phyloP scores from a whole-genome alignment of 306 rosid genomes.

The Castanea mollissima region DNA sequence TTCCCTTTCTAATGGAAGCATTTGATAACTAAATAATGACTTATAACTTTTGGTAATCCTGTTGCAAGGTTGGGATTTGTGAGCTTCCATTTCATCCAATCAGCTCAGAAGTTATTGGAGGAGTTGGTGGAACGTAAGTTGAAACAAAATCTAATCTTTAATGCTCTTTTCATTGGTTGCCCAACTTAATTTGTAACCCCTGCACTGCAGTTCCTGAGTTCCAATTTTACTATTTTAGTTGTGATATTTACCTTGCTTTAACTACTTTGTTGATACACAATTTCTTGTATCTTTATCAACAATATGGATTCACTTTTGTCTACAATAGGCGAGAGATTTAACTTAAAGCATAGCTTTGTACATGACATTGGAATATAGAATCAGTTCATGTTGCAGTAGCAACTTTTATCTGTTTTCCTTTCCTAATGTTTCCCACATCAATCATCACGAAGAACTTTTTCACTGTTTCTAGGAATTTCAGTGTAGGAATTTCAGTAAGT shows the following conservation, averaged over 20 bases:
- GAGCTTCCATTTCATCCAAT: slow-evolving; percentile 91
- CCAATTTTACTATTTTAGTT: not conserved
- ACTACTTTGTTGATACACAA: not conserved
- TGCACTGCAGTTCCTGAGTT: not conserved
- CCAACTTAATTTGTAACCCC: not conserved
- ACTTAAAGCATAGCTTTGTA: not conserved
- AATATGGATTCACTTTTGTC: not conserved
- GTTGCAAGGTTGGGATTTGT: slow-evolving; percentile 76
- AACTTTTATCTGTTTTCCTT: not conserved
- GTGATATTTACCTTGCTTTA: not conserved
- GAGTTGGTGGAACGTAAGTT: slow-evolving; percentile 98
- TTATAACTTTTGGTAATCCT: slow-evolving; percentile 22
- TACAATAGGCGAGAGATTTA: not conserved
- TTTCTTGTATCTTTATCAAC: not conserved
- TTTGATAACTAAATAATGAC: slow-evolving; percentile 10
- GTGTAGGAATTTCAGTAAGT: not conserved
- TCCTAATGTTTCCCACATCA: not conserved
- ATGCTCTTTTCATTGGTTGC: not conserved
- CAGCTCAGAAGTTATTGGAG: slow-evolving; percentile 87
- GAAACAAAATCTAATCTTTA: not conserved
- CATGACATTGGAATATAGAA: not conserved
- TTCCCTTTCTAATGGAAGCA: slow-evolving; percentile 5
- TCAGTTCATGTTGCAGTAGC: not conserved
- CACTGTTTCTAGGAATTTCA: not conserved
- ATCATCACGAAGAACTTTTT: not conserved